Evolutionary conservation across 441 rosid genomes (phyloP).

Genomic region (Omphalea diandra): DNA sequence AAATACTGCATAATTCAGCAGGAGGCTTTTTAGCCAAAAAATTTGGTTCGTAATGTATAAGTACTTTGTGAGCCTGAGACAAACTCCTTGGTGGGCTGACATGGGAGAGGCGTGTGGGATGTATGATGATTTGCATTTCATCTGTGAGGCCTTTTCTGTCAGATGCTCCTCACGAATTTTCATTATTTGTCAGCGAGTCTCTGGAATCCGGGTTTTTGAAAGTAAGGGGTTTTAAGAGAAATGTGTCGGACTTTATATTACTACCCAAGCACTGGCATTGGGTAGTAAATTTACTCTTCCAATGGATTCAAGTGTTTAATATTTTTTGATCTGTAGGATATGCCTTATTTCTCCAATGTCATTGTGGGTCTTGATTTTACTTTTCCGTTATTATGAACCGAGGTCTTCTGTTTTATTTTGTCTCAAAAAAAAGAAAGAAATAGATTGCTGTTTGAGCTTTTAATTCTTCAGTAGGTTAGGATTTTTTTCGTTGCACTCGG

Average conservation of each 20-base stretch:
- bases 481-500: too few relatives aligned
- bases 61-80: conserved; percentile 20
- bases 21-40: conserved; percentile 3
- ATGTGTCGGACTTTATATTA: neutral
- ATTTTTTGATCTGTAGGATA: conserved; percentile 6
- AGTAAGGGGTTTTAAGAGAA: conserved; percentile 17
- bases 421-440: neutral
- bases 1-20: conserved; percentile 26
- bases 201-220: conserved; percentile 29
- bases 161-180: conserved; percentile 22
- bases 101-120: neutral
- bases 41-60: conserved; percentile 25
- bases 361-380: conserved; percentile 1
- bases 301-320: conserved; percentile 6
- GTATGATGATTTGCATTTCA: conserved; percentile 1
- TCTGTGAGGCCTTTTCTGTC: conserved; percentile 18
- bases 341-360: neutral
- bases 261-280: neutral
- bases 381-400: neutral
- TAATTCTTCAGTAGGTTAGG: too few relatives aligned
- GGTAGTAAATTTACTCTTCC: conserved; percentile 7
- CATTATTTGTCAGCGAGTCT: conserved; percentile 25
- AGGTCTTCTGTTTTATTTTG: neutral
- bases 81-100: conserved; percentile 17
- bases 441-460: neutral